Percentiles rank a stretch among this genome's conserved stretches.
These are phyloP conservation scores for Terfezia boudieri DNA, from an alignment of 495 filamentous ascomycete species.

Conservation along the genomic window DNA sequence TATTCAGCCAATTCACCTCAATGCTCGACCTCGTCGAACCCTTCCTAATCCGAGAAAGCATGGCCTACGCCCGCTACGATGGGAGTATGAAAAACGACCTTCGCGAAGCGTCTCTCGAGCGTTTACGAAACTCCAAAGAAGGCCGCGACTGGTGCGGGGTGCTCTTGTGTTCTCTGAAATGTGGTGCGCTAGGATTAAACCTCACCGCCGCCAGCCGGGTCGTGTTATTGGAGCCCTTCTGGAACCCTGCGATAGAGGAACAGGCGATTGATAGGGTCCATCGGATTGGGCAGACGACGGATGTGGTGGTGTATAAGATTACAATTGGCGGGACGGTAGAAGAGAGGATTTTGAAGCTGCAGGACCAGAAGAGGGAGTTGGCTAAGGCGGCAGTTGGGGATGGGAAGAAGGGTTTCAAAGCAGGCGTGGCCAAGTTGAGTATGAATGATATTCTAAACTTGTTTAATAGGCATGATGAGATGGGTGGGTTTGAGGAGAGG, in stretches of 20 bases:
- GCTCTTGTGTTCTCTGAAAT: constrained; percentile 60
- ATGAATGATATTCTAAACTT: constrained; percentile 85
- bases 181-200: constrained; percentile 75
- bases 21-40: constrained; percentile 93
- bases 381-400: constrained; percentile 70
- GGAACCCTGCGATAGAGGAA: constrained; percentile 85
- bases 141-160: constrained; percentile 33
- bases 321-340: constrained; percentile 74
- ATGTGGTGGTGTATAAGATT: constrained; percentile 57
- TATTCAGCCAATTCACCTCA: constrained; percentile 80
- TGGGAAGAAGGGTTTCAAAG: constrained; percentile 30
- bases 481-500: constrained; percentile 3
- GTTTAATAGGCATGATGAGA: constrained; percentile 57
- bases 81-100: constrained; percentile 85
- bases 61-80: constrained; percentile 74
- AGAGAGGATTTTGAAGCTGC: constrained; percentile 57
- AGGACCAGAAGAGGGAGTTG: constrained; percentile 68
- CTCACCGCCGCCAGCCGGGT: constrained; percentile 74
- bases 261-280: constrained; percentile 86
- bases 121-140: constrained; percentile 22
- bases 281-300: constrained; percentile 58
- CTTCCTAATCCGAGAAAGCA: constrained; percentile 49
- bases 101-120: constrained; percentile 56
- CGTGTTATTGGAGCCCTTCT: constrained; percentile 69
- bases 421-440: constrained; percentile 53